Percentiles rank a stretch among this genome's conserved stretches.
phyloP scores from a whole-genome alignment of 1,139 yeast species.

The Candida sojae region DNA sequence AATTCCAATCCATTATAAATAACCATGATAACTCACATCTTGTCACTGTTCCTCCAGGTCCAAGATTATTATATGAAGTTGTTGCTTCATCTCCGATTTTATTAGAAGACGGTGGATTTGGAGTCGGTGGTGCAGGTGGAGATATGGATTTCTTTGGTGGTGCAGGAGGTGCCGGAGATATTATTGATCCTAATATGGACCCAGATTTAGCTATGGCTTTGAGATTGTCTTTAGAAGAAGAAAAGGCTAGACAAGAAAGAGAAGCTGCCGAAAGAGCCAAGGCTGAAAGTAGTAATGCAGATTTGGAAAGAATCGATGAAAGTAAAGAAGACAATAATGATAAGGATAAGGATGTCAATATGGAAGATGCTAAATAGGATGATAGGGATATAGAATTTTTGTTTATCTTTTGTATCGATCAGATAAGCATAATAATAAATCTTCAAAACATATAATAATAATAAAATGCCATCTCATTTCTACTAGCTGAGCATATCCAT shows the following conservation, averaged over 20 bases:
- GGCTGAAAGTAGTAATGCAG: conserved; percentile 20
- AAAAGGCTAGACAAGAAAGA: conserved; percentile 73
- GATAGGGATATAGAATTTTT: neutral
- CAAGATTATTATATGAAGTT: conserved; percentile 73
- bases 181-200: conserved; percentile 89
- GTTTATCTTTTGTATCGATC: neutral
- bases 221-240: conserved; percentile 81
- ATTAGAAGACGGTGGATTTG: conserved; percentile 50
- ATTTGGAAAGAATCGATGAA: conserved; percentile 39
- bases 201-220: conserved; percentile 97
- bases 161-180: conserved; percentile 53
- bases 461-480: no score
- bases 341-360: conserved; percentile 14
- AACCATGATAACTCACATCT: conserved; percentile 82
- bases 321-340: conserved; percentile 25
- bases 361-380: conserved; percentile 16
- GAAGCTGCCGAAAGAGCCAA: conserved; percentile 47
- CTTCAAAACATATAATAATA: no score
- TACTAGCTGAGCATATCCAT: neutral
- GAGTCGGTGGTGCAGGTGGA: conserved; percentile 27
- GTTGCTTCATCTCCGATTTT: conserved; percentile 71
- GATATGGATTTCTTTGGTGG: conserved; percentile 31
- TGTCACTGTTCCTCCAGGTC: conserved; percentile 87
- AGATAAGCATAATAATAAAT: neutral
- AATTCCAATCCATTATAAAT: conserved; percentile 70